Conservation (phyloP, 2,329 filamentous ascomycete species). For the Nannizziopsis arthrosporioides region DNA sequence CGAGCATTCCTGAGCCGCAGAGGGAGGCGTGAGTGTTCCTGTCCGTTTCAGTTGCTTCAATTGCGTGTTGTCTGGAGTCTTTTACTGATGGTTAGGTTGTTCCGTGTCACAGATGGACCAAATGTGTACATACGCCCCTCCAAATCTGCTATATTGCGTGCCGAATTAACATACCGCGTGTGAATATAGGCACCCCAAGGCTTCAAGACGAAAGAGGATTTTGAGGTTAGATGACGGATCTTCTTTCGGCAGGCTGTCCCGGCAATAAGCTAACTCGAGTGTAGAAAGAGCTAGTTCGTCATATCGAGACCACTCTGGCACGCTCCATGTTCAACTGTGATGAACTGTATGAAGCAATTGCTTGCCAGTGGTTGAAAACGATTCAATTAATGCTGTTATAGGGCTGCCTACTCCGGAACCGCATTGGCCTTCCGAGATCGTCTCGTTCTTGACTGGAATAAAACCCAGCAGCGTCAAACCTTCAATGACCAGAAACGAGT, state of each 20-base stretch:
- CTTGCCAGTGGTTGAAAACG: neutral
- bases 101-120: slow-evolving; percentile 44
- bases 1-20: slow-evolving; percentile 77
- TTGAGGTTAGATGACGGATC: slow-evolving; percentile 41
- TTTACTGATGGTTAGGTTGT: slow-evolving; percentile 15
- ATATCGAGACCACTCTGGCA: slow-evolving; percentile 92
- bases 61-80: neutral
- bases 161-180: neutral
- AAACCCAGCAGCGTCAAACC: slow-evolving; percentile 92
- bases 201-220: slow-evolving; percentile 71
- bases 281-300: slow-evolving; percentile 72
- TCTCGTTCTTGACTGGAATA: slow-evolving; percentile 92
- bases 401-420: slow-evolving; percentile 80
- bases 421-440: slow-evolving; percentile 87
- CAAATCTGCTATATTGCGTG: neutral
- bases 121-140: slow-evolving; percentile 39
- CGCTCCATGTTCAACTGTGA: slow-evolving; percentile 98
- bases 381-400: slow-evolving; percentile 18
- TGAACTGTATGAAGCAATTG: slow-evolving; percentile 46
- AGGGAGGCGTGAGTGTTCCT: slow-evolving; percentile 52
- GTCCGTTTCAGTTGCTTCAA: neutral
- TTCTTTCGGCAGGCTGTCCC: neutral
- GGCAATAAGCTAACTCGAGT: neutral
- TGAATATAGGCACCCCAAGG: slow-evolving; percentile 46
- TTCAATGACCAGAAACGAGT: slow-evolving; percentile 82